A percentile compares a stretch with the other conserved stretches of the same genome.
Conservation (phyloP, 345 rosid genomes). For the Lumnitzera littorea region DNA sequence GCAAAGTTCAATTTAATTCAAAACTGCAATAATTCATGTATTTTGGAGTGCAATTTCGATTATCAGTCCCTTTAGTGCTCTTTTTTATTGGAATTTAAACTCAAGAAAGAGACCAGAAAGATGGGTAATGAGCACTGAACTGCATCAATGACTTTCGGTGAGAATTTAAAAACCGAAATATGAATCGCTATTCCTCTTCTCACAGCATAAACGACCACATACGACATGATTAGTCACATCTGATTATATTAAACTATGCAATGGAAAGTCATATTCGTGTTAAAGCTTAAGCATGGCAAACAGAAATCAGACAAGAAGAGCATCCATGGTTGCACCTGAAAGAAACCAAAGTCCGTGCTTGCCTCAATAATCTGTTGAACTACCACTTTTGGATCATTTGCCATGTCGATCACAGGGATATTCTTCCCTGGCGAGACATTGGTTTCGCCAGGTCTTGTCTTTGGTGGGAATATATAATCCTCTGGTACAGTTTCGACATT, state of each 20-base stretch:
- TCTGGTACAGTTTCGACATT: constrained; percentile 7
- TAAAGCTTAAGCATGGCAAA: too few species aligned
- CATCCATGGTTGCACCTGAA: constrained; percentile 9
- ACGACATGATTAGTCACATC: neutral
- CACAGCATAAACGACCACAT: neutral
- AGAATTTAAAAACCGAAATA: neutral
- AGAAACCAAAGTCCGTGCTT: constrained; percentile 18
- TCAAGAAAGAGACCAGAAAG: too few species aligned
- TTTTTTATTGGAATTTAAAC: too few species aligned
- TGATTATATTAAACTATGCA: neutral
- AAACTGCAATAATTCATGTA: too few species aligned
- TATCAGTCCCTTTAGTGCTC: too few species aligned
- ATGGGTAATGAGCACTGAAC: too few species aligned
- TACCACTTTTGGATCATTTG: neutral
- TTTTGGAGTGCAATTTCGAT: too few species aligned
- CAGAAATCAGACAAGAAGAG: neutral
- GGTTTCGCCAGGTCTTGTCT: constrained; percentile 10
- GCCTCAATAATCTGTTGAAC: constrained; percentile 11
- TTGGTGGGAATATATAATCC: constrained; percentile 17
- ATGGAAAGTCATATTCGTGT: too few species aligned
- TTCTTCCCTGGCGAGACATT: constrained; percentile 5
- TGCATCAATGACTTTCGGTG: too few species aligned
- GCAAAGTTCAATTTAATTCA: too few species aligned
- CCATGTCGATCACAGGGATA: constrained; percentile 19
- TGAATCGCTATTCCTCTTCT: neutral